Evolutionary conservation across 2,329 filamentous ascomycete genomes (phyloP).

Genomic region (Trichophyton equinum): DNA sequence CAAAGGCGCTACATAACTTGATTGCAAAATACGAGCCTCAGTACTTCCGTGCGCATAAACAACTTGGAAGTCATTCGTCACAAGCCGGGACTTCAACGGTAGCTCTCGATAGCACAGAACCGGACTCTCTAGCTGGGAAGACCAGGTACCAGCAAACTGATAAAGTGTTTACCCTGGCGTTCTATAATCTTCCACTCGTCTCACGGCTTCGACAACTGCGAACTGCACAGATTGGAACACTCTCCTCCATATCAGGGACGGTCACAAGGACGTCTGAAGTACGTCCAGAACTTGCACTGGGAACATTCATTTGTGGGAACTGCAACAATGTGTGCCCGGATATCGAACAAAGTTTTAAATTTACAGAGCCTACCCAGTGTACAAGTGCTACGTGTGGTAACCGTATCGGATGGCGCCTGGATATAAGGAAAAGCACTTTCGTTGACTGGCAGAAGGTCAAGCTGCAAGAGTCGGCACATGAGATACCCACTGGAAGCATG

Average conservation of each 20-base stretch:
- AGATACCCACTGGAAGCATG: slow-evolving; percentile 98
- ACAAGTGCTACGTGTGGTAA: slow-evolving; percentile 81
- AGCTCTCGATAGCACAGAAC: slow-evolving; percentile 45
- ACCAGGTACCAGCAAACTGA: slow-evolving; percentile 91
- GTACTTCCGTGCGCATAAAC: slow-evolving; percentile 86
- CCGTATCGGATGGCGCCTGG: slow-evolving; percentile 84
- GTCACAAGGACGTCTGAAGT: slow-evolving; percentile 96
- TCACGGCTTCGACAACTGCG: slow-evolving; percentile 75
- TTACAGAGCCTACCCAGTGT: slow-evolving; percentile 92
- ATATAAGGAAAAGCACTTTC: slow-evolving; percentile 93
- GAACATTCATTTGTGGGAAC: slow-evolving; percentile 80
- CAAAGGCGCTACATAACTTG: slow-evolving; percentile 75
- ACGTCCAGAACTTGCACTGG: slow-evolving; percentile 78
- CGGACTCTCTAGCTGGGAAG: slow-evolving; percentile 49
- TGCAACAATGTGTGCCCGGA: slow-evolving; percentile 78
- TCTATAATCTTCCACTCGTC: slow-evolving; percentile 83
- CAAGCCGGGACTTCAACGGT: slow-evolving; percentile 53
- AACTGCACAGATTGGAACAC: slow-evolving; percentile 78
- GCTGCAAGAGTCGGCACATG: slow-evolving; percentile 94
- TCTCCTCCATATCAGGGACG: slow-evolving; percentile 91
- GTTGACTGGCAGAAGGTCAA: slow-evolving; percentile 99
- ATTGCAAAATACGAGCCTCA: slow-evolving; percentile 88
- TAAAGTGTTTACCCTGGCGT: slow-evolving; percentile 84
- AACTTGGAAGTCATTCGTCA: slow-evolving; percentile 58
- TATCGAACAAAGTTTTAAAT: slow-evolving; percentile 93